Percentiles rank a stretch among this genome's conserved stretches.
phyloP scores from a whole-genome alignment of 352 stramenopile species.

The Peronospora farinosa region DNA sequence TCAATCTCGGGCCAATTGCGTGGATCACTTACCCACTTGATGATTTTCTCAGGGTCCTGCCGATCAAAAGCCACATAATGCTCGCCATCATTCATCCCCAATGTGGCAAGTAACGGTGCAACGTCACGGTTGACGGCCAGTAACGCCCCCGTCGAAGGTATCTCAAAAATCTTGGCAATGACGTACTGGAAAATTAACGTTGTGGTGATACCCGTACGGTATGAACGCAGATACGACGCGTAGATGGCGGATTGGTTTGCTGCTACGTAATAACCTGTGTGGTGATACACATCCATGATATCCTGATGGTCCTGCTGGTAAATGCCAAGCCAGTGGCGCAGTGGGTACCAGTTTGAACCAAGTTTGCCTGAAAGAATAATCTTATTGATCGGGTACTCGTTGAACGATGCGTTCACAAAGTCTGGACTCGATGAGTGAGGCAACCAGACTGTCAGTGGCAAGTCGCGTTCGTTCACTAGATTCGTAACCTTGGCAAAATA shows the following conservation, averaged over 20 bases:
- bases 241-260: conserved; percentile 63
- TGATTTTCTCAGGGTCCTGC: conserved; percentile 34
- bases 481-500: conserved; percentile 59
- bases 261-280: conserved; percentile 43
- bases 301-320: conserved; percentile 41
- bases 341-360: conserved; percentile 50
- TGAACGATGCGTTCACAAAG: conserved; percentile 56
- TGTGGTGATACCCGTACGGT: conserved; percentile 65
- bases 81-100: conserved; percentile 50
- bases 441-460: conserved; percentile 61
- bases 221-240: conserved; percentile 62
- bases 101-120: conserved; percentile 36
- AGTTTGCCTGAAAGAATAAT: conserved; percentile 57
- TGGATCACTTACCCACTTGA: conserved; percentile 49
- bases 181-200: conserved; percentile 74
- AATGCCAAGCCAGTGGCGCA: conserved; percentile 59
- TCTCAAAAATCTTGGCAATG: conserved; percentile 77
- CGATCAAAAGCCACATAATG: conserved; percentile 67
- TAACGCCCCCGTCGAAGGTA: conserved; percentile 59
- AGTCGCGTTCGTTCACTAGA: conserved; percentile 43
- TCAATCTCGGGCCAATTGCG: conserved; percentile 51
- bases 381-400: conserved; percentile 69
- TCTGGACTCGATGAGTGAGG: conserved; percentile 58
- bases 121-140: conserved; percentile 64
- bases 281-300: conserved; percentile 61